phyloP scores from a whole-genome alignment of 768 basidiomycete genomes.

The Amylocystis lapponica region DNA sequence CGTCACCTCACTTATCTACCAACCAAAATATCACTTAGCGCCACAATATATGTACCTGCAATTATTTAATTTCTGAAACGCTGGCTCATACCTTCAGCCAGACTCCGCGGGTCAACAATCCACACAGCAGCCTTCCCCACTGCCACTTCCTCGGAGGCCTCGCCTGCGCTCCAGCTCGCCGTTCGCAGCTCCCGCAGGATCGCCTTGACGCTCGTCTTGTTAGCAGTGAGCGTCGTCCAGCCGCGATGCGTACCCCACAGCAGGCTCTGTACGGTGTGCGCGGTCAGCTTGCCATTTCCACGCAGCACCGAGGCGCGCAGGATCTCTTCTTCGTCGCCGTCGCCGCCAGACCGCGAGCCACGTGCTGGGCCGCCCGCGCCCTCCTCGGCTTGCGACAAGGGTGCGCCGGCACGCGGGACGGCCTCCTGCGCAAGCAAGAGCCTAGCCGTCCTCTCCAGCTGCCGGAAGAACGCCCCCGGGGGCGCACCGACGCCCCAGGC shows the following conservation, averaged over 20 bases:
- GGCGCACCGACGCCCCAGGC: too few relatives aligned
- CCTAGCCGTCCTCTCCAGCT: not conserved
- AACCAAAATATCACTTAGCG: too few relatives aligned
- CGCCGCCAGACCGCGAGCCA: not conserved
- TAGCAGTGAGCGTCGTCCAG: slow-evolving; percentile 88
- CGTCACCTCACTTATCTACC: too few relatives aligned
- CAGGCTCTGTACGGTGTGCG: slow-evolving; percentile 74
- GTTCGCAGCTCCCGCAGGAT: slow-evolving; percentile 63
- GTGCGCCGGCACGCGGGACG: slow-evolving; percentile 8
- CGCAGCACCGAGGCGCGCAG: slow-evolving; percentile 49
- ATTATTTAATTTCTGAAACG: too few relatives aligned
- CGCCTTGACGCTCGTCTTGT: slow-evolving; percentile 69
- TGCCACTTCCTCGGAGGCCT: slow-evolving; percentile 11
- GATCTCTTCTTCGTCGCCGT: slow-evolving; percentile 30
- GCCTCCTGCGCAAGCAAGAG: slow-evolving; percentile 43
- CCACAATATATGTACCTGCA: too few relatives aligned
- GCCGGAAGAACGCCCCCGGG: too few relatives aligned
- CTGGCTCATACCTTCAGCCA: slow-evolving; percentile 62
- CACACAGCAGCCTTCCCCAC: slow-evolving; percentile 45
- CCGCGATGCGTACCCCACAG: slow-evolving; percentile 59
- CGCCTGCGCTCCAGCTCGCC: slow-evolving; percentile 27
- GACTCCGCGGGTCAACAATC: slow-evolving; percentile 75
- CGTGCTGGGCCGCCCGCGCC: not conserved
- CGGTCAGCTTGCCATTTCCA: slow-evolving; percentile 56
- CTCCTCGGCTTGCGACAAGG: slow-evolving; percentile 1